These are phyloP conservation scores for Heliosperma pusillum DNA, from an alignment of 148 eudicot species.

Conservation along the genomic window DNA sequence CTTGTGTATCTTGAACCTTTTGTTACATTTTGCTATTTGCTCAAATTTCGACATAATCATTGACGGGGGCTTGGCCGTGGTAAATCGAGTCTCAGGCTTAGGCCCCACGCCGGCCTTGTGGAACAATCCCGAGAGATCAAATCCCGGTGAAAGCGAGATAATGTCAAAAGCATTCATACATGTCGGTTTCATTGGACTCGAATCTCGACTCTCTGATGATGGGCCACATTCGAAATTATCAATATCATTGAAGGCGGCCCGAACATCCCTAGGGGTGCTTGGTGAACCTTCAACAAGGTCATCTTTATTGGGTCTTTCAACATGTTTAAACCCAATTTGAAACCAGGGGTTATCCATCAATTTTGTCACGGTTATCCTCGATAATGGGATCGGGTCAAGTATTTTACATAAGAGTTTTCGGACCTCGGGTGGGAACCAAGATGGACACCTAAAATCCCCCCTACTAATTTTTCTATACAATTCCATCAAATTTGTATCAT, in stretches of 20 bases:
- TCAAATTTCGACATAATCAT: constrained; percentile 56
- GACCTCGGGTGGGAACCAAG: constrained; percentile 63
- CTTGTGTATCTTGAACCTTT: constrained; percentile 48
- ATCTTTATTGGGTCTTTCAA: not conserved
- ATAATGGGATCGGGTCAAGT: constrained; percentile 55
- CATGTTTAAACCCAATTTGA: constrained; percentile 43
- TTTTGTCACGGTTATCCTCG: constrained; percentile 44
- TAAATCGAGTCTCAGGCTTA: constrained; percentile 42
- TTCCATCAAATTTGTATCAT: constrained; percentile 57
- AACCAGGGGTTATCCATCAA: constrained; percentile 68
- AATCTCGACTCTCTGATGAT: not conserved
- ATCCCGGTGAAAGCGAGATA: constrained; percentile 63
- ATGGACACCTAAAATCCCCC: constrained; percentile 61
- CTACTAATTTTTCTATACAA: constrained; percentile 65
- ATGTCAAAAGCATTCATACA: constrained; percentile 70
- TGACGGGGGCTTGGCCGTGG: constrained; percentile 39
- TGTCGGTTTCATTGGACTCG: constrained; percentile 36
- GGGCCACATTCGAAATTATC: constrained; percentile 12
- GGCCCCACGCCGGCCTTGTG: constrained; percentile 24
- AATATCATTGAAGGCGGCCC: constrained; percentile 28
- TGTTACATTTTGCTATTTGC: constrained; percentile 43
- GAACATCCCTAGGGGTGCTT: constrained; percentile 46
- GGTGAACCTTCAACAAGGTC: constrained; percentile 15
- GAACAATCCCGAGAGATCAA: constrained; percentile 57
- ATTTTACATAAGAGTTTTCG: constrained; percentile 51